A percentile compares a stretch with the other conserved stretches of the same genome.
Conservation (phyloP, 352 stramenopile species). For the Phytophthora pistaciae region DNA sequence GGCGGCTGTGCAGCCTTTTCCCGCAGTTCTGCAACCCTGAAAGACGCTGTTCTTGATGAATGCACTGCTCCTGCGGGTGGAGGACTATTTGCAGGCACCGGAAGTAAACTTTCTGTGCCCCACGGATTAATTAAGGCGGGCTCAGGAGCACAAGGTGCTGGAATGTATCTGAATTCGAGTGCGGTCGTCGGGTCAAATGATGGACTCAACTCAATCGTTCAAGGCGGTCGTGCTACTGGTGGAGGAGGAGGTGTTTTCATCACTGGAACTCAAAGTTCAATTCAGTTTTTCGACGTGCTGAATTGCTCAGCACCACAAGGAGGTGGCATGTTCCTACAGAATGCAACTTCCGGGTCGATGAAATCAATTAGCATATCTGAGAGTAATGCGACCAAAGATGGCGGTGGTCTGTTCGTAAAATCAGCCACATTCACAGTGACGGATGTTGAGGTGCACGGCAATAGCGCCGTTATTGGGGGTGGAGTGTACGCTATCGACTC, state of each 20-base stretch:
- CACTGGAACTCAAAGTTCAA: constrained; percentile 26
- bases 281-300: constrained; percentile 33
- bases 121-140: constrained; percentile 15
- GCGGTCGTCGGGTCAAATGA: constrained; percentile 16
- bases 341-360: constrained; percentile 6
- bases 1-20: constrained; percentile 45
- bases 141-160: constrained; percentile 32
- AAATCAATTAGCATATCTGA: constrained; percentile 17
- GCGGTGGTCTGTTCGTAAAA: constrained; percentile 35
- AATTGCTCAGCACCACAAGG: constrained; percentile 36
- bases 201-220: constrained; percentile 10
- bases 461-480: constrained; percentile 34
- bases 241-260: constrained; percentile 44
- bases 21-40: constrained; percentile 21
- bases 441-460: constrained; percentile 21
- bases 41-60: not conserved
- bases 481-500: constrained; percentile 37
- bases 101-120: constrained; percentile 30
- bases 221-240: constrained; percentile 18
- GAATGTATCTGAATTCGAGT: constrained; percentile 45
- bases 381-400: constrained; percentile 27
- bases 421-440: constrained; percentile 11
- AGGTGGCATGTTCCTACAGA: constrained; percentile 28
- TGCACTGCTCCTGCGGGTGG: constrained; percentile 40
- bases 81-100: constrained; percentile 21